Evolutionary conservation across 306 rosid genomes (phyloP), one percentile per base, ranked within the genome.

Genomic region (Boehmeria nivea): DNA sequence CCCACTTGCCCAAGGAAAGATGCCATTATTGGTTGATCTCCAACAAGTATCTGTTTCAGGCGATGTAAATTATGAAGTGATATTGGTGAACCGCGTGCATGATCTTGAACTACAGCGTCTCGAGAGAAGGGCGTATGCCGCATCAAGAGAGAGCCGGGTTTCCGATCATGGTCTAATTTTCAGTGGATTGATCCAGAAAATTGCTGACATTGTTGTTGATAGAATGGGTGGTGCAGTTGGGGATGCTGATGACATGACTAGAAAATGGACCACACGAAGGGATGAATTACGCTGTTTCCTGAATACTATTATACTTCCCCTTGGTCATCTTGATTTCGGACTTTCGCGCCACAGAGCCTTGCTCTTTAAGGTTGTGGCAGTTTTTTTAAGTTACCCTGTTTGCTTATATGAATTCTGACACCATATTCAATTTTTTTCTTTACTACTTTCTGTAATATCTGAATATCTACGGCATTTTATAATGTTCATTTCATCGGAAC

Each of bases 341-440:
- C 99, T 93, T 81, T 86, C 96, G 15, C 95, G 99, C 64, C 96
- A 93, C 66, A 79, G 99, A 50, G 96, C 99, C 67, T 78, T 93
- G 48, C 99, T 93, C 57, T 93, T 93, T 65, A 93, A 93, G 96
- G 99, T 83, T 72, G 70, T 64, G 65, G 38, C 65, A 50, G 26
- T 37, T 59, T 48, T 65, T 50, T 21, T 36, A 54, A 25, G 46
- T 62, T 47, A 20, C 40, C 58, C 27, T 57, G 4, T 57, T 54
- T 42, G 48, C 68, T 45, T 17, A 51, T 26, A 57, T 37, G 10
- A 39, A 46, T 59, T 48, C 16, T 48, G 60, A 60, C 38, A 21
- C 34, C 54, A 45, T 31, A 31, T 4, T 31, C 9, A 4, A 31
- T 10, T 31, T 1, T 31, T 31, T 31, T 6, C 9, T 31, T 31